Conservation (phyloP, 2,329 filamentous ascomycete species). For the Fusarium poae region DNA sequence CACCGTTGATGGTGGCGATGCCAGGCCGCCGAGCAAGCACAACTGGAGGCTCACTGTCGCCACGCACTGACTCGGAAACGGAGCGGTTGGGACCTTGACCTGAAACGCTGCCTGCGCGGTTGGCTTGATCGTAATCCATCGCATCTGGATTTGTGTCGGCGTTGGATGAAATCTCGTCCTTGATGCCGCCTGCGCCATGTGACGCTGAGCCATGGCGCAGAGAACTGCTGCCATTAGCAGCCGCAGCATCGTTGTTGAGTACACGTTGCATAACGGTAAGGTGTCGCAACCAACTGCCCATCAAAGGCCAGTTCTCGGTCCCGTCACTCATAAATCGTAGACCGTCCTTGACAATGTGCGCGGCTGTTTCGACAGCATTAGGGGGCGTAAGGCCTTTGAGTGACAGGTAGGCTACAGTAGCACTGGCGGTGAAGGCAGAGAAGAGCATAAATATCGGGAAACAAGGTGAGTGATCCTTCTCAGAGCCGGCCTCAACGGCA, state of each 20-base stretch:
- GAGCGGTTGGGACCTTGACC: slow-evolving; percentile 54
- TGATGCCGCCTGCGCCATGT: slow-evolving; percentile 55
- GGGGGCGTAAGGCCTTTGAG: slow-evolving; percentile 70
- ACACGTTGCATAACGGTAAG: slow-evolving; percentile 73
- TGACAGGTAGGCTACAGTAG: slow-evolving; percentile 72
- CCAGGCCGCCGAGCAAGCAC: slow-evolving; percentile 64
- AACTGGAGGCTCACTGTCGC: slow-evolving; percentile 66
- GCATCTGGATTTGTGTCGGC: slow-evolving; percentile 67
- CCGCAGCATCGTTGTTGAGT: slow-evolving; percentile 64
- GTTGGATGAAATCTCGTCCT: slow-evolving; percentile 69
- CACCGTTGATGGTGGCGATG: slow-evolving; percentile 71
- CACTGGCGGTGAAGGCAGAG: slow-evolving; percentile 71
- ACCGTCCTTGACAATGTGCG: slow-evolving; percentile 69
- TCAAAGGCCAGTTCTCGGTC: slow-evolving; percentile 70
- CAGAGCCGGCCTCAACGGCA: slow-evolving; percentile 67
- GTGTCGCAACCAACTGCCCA: slow-evolving; percentile 71
- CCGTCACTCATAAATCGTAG: slow-evolving; percentile 71
- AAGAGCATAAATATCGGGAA: slow-evolving; percentile 75
- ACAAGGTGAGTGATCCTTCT: slow-evolving; percentile 70
- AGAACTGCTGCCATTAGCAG: slow-evolving; percentile 45
- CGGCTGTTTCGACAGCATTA: slow-evolving; percentile 69
- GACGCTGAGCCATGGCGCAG: slow-evolving; percentile 54
- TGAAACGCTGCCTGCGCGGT: slow-evolving; percentile 35
- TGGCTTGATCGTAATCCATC: slow-evolving; percentile 69
- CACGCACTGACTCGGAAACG: slow-evolving; percentile 59